A percentile compares a stretch with the other conserved stretches of the same genome.
These are phyloP conservation scores for Alternaria sp. DNA, from an alignment of 2,329 filamentous ascomycete species.

Conservation along the genomic window DNA sequence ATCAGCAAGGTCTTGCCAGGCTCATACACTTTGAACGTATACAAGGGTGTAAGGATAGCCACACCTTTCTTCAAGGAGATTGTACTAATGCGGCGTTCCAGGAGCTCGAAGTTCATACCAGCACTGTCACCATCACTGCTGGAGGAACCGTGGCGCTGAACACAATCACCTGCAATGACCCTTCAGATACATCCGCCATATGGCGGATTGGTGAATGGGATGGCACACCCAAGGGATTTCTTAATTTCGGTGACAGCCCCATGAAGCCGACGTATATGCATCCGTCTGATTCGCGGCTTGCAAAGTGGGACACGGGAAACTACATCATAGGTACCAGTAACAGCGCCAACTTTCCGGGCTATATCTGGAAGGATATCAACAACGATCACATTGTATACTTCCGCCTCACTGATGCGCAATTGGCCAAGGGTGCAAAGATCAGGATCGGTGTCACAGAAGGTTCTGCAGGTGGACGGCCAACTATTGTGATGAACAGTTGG, in stretches of 20 bases:
- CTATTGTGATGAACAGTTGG: constrained; percentile 29
- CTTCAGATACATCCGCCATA: constrained; percentile 58
- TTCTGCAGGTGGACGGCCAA: constrained; percentile 26
- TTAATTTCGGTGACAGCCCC: constrained; percentile 57
- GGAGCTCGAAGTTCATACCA: constrained; percentile 43
- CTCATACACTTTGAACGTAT: constrained; percentile 70
- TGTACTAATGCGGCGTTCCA: constrained; percentile 1
- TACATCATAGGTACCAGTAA: constrained; percentile 30
- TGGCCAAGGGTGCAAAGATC: constrained; percentile 32
- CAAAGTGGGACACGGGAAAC: constrained; percentile 33
- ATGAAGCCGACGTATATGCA: constrained; percentile 57
- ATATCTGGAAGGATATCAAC: constrained; percentile 56
- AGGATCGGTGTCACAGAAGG: constrained; percentile 34
- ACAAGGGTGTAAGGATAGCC: constrained; percentile 53
- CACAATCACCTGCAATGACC: constrained; percentile 59
- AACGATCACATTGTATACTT: constrained; percentile 55
- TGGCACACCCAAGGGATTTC: constrained; percentile 65
- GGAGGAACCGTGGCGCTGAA: constrained; percentile 57
- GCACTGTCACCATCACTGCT: constrained; percentile 54
- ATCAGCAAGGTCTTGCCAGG: constrained; percentile 70
- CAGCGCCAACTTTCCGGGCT: constrained; percentile 47
- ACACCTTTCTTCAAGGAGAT: rapidly evolving
- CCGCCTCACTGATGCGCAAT: constrained; percentile 30
- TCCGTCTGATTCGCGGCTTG: constrained; percentile 46
- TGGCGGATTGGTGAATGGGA: constrained; percentile 72